Percentiles rank a stretch among this genome's conserved stretches.
Evolutionary conservation across 306 rosid genomes (phyloP).

Genomic region (Lupinus albus): DNA sequence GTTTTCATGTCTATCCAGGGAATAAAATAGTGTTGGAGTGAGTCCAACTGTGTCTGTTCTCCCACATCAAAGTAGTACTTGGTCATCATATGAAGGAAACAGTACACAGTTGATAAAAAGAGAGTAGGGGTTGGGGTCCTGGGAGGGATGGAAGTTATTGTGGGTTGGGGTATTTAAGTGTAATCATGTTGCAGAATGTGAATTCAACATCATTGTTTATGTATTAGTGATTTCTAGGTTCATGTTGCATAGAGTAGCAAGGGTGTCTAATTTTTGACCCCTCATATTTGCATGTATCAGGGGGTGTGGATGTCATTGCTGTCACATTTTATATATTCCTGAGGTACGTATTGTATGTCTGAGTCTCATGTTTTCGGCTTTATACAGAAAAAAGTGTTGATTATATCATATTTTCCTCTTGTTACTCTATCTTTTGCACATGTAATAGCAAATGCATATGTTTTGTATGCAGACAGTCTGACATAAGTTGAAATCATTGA

Average conservation of each 20-base stretch:
- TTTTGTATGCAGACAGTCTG: background rate
- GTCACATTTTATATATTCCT: conserved; percentile 48
- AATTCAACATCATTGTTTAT: conserved; percentile 51
- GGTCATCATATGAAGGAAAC: conserved; percentile 44
- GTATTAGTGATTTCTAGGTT: conserved; percentile 57
- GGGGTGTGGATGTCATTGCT: conserved; percentile 69
- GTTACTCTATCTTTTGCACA: conserved; percentile 19
- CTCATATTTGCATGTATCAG: conserved; percentile 43
- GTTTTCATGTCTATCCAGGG: conserved; percentile 46
- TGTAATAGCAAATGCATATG: background rate
- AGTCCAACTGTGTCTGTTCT: conserved; percentile 48
- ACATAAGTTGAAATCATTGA: background rate
- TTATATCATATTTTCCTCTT: conserved; percentile 35
- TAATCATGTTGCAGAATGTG: conserved; percentile 42
- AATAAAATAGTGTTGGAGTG: conserved; percentile 48
- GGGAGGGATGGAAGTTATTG: conserved; percentile 29
- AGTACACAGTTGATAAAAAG: conserved; percentile 26
- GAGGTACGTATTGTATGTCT: conserved; percentile 59
- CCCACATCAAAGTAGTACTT: conserved; percentile 40
- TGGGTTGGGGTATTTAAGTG: conserved; percentile 61
- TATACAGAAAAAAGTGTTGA: conserved; percentile 51
- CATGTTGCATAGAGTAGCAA: conserved; percentile 49
- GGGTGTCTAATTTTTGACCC: conserved; percentile 65
- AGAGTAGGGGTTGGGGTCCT: background rate
- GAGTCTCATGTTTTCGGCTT: conserved; percentile 69